Evolutionary conservation across 2,329 filamentous ascomycete species (phyloP), one percentile per base, ranked within the genome.

Genomic region (Fusarium algeriense): DNA sequence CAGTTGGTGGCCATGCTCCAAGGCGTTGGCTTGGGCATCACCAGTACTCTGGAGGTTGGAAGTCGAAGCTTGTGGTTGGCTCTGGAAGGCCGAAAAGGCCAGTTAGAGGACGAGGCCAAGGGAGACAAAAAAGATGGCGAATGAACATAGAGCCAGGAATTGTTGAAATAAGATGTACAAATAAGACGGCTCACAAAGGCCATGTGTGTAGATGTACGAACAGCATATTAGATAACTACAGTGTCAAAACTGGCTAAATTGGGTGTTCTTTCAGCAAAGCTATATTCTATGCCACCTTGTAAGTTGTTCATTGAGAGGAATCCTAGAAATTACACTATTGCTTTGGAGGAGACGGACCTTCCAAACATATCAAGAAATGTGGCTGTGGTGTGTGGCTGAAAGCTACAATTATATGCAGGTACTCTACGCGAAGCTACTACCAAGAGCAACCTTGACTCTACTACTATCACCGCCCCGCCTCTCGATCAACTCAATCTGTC

Each of bases 31-130:
- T 88, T 93, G 60, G 90, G 91, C 64, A 82, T 99, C 60, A 93
- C 94, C 28, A 90, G 83, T 70, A 88, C 91, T n/a, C 83, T 99
- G 75, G 94, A 97, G 80, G 90, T 92, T 59, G 90, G 93, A 52
- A 87, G 91, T 66, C 93, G 91, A 86, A 95, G 89, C 78, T 79
- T 99, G 75, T 98, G 95, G 87, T 87, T 97, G 69, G 93, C 95
- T 15, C 84, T 99, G 76, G 95, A 98, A 85, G 90, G 93, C 52
- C 87, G 95, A 80, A 90, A 91, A 82, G 89, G 85, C 52, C 92
- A 95, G 83, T 81, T 99, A 80, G 94, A 98, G 78, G 91, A 93
- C 60, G 77, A 78, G 62, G 62, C 54, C 30, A 75, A 77, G 30
- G 67, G 60, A 15, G 59, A 74, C 48, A 63, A 59, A 48, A 75